These are phyloP conservation scores for Paralagenidium karlingii DNA, from an alignment of 352 stramenopile genomes.

Conservation along the genomic window DNA sequence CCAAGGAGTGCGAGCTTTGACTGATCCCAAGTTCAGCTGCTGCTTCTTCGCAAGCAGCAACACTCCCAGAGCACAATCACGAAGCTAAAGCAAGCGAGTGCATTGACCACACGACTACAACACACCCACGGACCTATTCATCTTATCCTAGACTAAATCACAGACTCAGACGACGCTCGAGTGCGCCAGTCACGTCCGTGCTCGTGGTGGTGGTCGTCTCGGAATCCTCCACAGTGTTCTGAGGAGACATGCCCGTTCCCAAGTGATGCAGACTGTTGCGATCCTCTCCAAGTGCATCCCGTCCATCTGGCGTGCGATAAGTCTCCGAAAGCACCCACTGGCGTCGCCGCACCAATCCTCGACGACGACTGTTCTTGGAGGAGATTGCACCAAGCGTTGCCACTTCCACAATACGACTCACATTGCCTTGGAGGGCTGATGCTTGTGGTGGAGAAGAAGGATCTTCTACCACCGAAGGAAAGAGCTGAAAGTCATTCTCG, in stretches of 20 bases:
- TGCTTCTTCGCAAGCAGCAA: no score
- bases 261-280: background rate
- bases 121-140: background rate
- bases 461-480: conserved; percentile 25
- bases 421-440: background rate
- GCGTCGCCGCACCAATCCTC: conserved; percentile 56
- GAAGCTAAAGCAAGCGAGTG: no score
- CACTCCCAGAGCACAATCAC: no score
- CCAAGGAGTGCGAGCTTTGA: no score
- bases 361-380: conserved; percentile 21
- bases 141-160: background rate
- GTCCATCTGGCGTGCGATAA: conserved; percentile 9
- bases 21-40: no score
- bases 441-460: conserved; percentile 1
- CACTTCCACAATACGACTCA: background rate
- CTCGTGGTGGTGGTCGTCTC: no score
- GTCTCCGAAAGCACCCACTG: conserved; percentile 56
- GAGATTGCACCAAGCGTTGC: background rate
- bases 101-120: no score
- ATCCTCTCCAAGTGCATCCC: background rate
- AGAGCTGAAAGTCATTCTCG: conserved; percentile 74
- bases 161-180: no score
- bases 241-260: background rate
- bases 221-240: background rate
- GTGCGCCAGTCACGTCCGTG: no score